These are phyloP conservation scores for Penicillium sp. DNA, from an alignment of 2,329 filamentous ascomycete genomes.

Conservation along the genomic window DNA sequence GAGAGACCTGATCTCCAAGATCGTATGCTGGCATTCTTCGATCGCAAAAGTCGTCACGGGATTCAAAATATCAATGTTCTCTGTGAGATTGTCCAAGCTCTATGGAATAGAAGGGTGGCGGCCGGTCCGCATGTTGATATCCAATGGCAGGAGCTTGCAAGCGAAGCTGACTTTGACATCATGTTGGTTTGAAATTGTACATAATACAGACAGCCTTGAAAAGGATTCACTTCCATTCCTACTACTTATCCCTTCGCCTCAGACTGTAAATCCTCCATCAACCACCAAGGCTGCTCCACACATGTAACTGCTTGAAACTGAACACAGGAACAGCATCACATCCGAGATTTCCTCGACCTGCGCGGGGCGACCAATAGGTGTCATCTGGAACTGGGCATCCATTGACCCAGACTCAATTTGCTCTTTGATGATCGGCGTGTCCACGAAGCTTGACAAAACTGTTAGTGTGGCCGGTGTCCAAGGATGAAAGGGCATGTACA, in stretches of 20 bases:
- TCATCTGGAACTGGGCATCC: slow-evolving; percentile 45
- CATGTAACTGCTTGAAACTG: slow-evolving; percentile 47
- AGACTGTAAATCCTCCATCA: slow-evolving; percentile 30
- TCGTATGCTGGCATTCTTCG: slow-evolving; percentile 35
- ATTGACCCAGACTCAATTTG: slow-evolving; percentile 14
- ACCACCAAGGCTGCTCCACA: slow-evolving; percentile 37
- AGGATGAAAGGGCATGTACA: background rate
- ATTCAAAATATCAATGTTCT: slow-evolving; percentile 37
- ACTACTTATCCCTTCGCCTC: background rate
- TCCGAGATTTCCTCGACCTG: slow-evolving; percentile 57
- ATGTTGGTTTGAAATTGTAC: slow-evolving; percentile 26
- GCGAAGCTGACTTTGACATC: slow-evolving; percentile 36
- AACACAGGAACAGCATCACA: slow-evolving; percentile 48
- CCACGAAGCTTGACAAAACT: slow-evolving; percentile 18
- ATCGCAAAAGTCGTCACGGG: slow-evolving; percentile 35
- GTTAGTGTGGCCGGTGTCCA: too few species aligned
- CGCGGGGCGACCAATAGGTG: slow-evolving; percentile 52
- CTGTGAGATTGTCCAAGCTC: slow-evolving; percentile 31
- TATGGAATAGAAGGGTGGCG: slow-evolving; percentile 31
- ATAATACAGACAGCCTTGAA: background rate
- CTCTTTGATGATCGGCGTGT: slow-evolving; percentile 24
- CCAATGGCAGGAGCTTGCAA: slow-evolving; percentile 37
- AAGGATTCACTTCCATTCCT: background rate
- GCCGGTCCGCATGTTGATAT: slow-evolving; percentile 20
- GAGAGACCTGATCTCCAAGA: slow-evolving; percentile 25